Evolutionary conservation across 2,329 filamentous ascomycete species (phyloP), one percentile per base, ranked within the genome.

Genomic region (Colletotrichum chlorophyti): DNA sequence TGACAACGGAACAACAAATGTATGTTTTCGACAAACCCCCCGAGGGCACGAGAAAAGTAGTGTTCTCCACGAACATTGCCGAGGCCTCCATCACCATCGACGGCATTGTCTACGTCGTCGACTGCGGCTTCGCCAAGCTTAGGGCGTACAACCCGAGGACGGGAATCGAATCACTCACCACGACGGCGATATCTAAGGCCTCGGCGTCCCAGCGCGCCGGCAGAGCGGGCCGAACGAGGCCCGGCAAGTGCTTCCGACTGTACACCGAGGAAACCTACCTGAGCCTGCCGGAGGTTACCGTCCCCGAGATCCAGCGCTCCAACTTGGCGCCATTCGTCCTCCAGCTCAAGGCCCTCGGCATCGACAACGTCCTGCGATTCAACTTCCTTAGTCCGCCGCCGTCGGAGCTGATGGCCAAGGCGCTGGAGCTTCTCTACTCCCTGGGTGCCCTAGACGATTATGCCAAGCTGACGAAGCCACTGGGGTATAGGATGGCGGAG

Each of bases 21-120:
- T 93, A 93, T 64, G 90, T 98, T 35, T 98, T 98, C 70, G 92
- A 97, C 66, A 87, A 90, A 51, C 79, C 93, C 2, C 87, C 91
- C 0, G 87, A 91, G 60, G 89, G 93, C 58, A 93, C 88, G 1
- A 85, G 95, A 37, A 98, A 98, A 70, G 90, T 97, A 34, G 91
- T 99, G 31, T 88, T 97, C 64, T 90, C 91, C 4, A 98, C 95
- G 58, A 98, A 98, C 70, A 97, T 98, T 63, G 93, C 95, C 11
- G 95, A 99, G 77, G 94, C 95, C 5, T 97, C 92, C 2, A 90
- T 99, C 38, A 98, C 95, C 14, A 96, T 98, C 53, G 89, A 95
- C 50, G 93, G 92, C 3, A 93, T 98, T 60, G 88, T 93, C 52
- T 96, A 91, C 68, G 94, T 99, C 6, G 79, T 98, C 46, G 95